Evolutionary conservation across 371 early-diverging fungal genomes (phyloP).

Genomic region (Mucor sp.): DNA sequence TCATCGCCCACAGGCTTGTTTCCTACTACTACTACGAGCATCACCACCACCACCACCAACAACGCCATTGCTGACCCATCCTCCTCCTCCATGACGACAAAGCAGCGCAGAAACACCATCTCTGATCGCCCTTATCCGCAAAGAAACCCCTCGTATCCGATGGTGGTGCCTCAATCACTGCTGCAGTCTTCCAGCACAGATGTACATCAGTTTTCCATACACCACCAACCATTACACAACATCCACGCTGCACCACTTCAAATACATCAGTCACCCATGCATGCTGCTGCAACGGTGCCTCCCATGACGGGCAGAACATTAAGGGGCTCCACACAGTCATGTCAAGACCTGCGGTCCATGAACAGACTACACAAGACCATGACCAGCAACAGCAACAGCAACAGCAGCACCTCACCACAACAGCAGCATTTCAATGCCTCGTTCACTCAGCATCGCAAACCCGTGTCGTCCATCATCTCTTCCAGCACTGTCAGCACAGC

Average conservation of each 20-base stretch:
- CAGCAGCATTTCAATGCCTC: slow-evolving; percentile 4
- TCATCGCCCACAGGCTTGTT: background rate
- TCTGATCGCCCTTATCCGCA: slow-evolving; percentile 8
- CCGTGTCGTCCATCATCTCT: slow-evolving; percentile 16
- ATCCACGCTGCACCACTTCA: slow-evolving; percentile 23
- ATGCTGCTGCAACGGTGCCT: background rate
- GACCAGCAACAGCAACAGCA: background rate
- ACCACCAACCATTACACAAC: slow-evolving; percentile 26
- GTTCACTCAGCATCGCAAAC: slow-evolving; percentile 18
- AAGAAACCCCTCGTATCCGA: background rate
- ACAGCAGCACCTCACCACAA: background rate
- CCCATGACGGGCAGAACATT: slow-evolving; percentile 5
- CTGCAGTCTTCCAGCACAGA: slow-evolving; percentile 22
- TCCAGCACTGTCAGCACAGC: slow-evolving; percentile 8
- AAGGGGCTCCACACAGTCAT: slow-evolving; percentile 24
- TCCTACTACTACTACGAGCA: no score
- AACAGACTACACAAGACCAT: slow-evolving; percentile 6
- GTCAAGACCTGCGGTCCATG: slow-evolving; percentile 23
- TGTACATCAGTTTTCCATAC: slow-evolving; percentile 2
- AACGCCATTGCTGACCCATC: background rate
- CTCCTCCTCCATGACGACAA: background rate
- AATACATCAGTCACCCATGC: slow-evolving; percentile 1
- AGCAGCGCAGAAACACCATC: slow-evolving; percentile 20
- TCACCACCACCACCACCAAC: no score
- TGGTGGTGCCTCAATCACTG: slow-evolving; percentile 8